Evolutionary conservation across 164 flowering plant genomes (phyloP), one percentile per base, ranked within the genome.

Genomic region (Vitis rupestris): DNA sequence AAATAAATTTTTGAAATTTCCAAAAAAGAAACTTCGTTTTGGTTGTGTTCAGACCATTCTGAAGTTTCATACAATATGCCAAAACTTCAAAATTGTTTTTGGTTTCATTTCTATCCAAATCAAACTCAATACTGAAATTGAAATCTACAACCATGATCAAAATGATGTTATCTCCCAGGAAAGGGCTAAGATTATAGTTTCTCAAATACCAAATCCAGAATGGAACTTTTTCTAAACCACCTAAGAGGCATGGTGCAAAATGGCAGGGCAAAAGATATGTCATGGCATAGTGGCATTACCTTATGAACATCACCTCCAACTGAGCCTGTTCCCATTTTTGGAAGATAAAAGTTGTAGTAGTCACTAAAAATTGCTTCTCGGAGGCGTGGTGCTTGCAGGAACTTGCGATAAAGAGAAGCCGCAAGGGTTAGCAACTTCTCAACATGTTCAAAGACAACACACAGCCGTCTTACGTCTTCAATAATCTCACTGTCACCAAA

Each of bases 321-420:
- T 6, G 79, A 75, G 61, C 87, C 70, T 29, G 72, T 79, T 74
- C 98, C 97, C 91, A 90, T 88, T 76, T 74, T 82, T 37, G 91
- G 91, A 67, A 82, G 77, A 74, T 88, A 86, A 62, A 77, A 83
- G 37, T 84, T 72, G 78, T 72, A 88, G 81, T 66, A 93, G 70
- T 92, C 91, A 10, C 58, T 66, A 70, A 93, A 93, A 64, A 93
- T 82, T 65, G 81, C 86, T 79, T 81, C 80, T 6, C 85, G 80
- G 27, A 96, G 87, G 49, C 87, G 87, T 30, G 90, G 90, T 62
- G 89, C 93, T 56, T 76, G 79, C 69, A 79, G 65, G 73, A 96
- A 80, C 81, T 91, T 96, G 17, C 88, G 88, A 76, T 89, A 94
- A 60, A 96, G 86, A 74, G 97, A 96, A 67, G 94, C 94, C 59